phyloP scores from a whole-genome alignment of 2,329 filamentous ascomycete species.

The Nigrograna mackinnonii region DNA sequence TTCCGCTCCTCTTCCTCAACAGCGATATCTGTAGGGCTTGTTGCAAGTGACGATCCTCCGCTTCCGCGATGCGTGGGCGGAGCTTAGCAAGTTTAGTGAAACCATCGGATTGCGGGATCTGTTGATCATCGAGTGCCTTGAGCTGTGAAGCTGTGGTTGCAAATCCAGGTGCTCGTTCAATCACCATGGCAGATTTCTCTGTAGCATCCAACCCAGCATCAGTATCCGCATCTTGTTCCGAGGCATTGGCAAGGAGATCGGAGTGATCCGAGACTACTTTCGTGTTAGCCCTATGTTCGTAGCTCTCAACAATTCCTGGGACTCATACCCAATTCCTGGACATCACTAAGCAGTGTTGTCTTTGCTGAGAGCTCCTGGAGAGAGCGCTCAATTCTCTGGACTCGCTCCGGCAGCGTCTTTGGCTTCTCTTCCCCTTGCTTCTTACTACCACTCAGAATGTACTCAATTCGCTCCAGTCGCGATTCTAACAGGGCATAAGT shows the following conservation, averaged over 20 bases:
- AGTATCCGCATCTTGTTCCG: slow-evolving; percentile 15
- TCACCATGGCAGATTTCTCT: slow-evolving; percentile 41
- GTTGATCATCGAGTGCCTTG: slow-evolving; percentile 48
- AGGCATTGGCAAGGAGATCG: slow-evolving; percentile 36
- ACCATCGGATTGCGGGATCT: slow-evolving; percentile 45
- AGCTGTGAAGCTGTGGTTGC: slow-evolving; percentile 47
- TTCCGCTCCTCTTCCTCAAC: slow-evolving; percentile 66
- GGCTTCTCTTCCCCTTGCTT: slow-evolving; percentile 22
- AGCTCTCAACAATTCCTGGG: neutral
- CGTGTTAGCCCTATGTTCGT: slow-evolving; percentile 15
- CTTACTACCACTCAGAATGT: slow-evolving; percentile 42
- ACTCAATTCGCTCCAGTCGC: slow-evolving; percentile 48
- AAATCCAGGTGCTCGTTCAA: slow-evolving; percentile 49
- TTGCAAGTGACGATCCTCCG: slow-evolving; percentile 63
- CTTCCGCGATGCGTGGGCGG: slow-evolving; percentile 63
- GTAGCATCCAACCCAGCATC: slow-evolving; percentile 21
- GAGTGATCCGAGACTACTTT: slow-evolving; percentile 44
- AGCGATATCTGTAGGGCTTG: slow-evolving; percentile 66
- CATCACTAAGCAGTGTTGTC: slow-evolving; percentile 42
- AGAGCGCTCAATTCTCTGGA: slow-evolving; percentile 40
- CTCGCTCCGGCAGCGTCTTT: slow-evolving; percentile 34
- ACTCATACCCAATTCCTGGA: slow-evolving; percentile 42
- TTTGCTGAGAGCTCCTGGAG: slow-evolving; percentile 44
- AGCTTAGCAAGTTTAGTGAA: slow-evolving; percentile 61
- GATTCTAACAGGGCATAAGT: slow-evolving; percentile 50